phyloP scores from a whole-genome alignment of 164 flowering plant species.

The Protea cynaroides region DNA sequence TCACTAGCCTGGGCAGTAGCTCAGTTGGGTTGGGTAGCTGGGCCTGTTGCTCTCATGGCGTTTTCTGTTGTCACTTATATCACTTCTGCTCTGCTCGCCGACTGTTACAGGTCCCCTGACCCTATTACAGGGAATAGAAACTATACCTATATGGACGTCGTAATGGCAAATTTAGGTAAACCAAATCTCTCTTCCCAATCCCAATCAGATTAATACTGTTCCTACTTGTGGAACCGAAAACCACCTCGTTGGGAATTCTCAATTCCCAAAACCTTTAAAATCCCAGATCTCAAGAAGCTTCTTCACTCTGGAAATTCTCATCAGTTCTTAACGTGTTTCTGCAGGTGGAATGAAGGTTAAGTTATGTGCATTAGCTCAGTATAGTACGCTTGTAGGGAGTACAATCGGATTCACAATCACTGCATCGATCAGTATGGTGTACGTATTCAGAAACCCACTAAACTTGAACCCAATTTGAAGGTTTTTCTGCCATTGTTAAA shows the following conservation, averaged over 20 bases:
- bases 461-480: too few species aligned
- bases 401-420: conserved; percentile 93
- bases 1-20: conserved; percentile 91
- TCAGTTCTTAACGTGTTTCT: too few species aligned
- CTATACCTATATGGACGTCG: conserved; percentile 91
- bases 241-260: too few species aligned
- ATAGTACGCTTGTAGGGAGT: conserved; percentile 63
- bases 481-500: too few species aligned
- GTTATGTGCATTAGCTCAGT: conserved; percentile 87
- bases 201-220: too few species aligned
- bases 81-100: conserved; percentile 80
- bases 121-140: conserved; percentile 77
- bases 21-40: conserved; percentile 91
- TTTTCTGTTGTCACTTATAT: conserved; percentile 80
- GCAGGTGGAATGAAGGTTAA: conserved; percentile 69
- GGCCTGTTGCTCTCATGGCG: conserved; percentile 56
- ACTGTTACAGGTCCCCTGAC: conserved; percentile 74
- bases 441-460: conserved; percentile 27
- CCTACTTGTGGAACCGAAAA: too few species aligned
- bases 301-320: too few species aligned
- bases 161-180: conserved; percentile 68
- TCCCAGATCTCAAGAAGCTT: too few species aligned
- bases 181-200: background rate
- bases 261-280: too few species aligned
- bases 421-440: conserved; percentile 96